Conservation (phyloP, 2,329 filamentous ascomycete genomes). For the Pseudogymnoascus sp. region DNA sequence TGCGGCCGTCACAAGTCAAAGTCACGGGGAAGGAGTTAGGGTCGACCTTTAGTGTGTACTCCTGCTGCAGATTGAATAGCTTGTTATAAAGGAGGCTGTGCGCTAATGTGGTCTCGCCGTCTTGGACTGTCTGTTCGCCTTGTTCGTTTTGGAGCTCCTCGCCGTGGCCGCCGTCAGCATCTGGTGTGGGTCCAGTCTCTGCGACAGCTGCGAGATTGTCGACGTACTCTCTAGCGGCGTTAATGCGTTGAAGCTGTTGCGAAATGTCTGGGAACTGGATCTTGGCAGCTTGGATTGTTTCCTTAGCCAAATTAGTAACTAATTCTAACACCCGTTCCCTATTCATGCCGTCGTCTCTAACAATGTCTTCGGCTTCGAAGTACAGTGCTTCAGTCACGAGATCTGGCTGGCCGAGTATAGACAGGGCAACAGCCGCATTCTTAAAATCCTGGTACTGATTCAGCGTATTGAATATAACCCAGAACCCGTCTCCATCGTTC, state of each 20-base stretch:
- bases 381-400: background rate
- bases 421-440: background rate
- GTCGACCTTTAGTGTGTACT: background rate
- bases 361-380: background rate
- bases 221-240: background rate
- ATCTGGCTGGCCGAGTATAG: background rate
- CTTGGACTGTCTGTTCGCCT: background rate
- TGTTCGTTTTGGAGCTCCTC: background rate
- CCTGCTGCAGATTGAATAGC: background rate
- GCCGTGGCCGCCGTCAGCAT: background rate
- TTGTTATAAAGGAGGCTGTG: background rate
- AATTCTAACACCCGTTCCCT: background rate
- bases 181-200: background rate
- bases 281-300: background rate
- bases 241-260: background rate
- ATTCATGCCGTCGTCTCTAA: background rate
- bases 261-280: background rate
- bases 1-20: background rate
- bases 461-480: background rate
- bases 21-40: background rate
- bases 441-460: background rate
- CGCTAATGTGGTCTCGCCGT: background rate
- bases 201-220: background rate
- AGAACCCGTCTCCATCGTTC: background rate
- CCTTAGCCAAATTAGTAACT: background rate